Evolutionary conservation across 1,284 basidiomycete species (phyloP).

Genomic region (Malassezia arunalokei): DNA sequence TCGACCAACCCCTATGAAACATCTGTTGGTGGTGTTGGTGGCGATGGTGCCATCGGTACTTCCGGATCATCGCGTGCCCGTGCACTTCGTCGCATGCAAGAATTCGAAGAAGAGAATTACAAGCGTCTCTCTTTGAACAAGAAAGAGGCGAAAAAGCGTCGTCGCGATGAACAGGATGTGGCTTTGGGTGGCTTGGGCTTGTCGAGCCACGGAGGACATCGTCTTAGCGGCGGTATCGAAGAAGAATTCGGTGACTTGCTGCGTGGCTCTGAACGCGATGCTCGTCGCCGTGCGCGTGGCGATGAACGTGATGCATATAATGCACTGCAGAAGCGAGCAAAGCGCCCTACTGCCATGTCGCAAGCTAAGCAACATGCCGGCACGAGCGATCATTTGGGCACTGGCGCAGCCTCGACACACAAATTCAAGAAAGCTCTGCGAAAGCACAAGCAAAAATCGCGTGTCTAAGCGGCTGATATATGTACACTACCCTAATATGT

Average conservation of each 20-base stretch:
- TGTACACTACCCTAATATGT: background rate
- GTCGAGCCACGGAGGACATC: slow-evolving; percentile 17
- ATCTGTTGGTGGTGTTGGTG: slow-evolving; percentile 34
- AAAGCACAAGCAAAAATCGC: slow-evolving; percentile 3
- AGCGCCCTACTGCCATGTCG: background rate
- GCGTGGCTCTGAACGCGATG: slow-evolving; percentile 13
- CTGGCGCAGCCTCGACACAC: slow-evolving; percentile 5
- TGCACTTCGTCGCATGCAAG: slow-evolving; percentile 67
- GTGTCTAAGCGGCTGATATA: background rate
- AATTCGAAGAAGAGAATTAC: slow-evolving; percentile 94
- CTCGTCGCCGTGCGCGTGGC: slow-evolving; percentile 15
- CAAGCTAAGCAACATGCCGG: background rate
- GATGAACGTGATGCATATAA: slow-evolving; percentile 6
- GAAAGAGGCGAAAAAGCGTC: slow-evolving; percentile 66
- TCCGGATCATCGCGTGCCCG: slow-evolving; percentile 55
- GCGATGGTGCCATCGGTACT: slow-evolving; percentile 21
- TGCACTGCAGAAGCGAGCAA: slow-evolving; percentile 3
- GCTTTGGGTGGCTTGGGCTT: slow-evolving; percentile 59
- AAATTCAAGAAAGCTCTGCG: slow-evolving; percentile 13
- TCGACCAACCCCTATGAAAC: slow-evolving; percentile 41
- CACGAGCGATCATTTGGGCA: background rate
- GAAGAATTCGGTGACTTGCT: slow-evolving; percentile 45
- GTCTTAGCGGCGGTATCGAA: slow-evolving; percentile 40
- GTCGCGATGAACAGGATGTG: slow-evolving; percentile 76
- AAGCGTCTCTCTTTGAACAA: slow-evolving; percentile 82